Conservation (phyloP, 305 asterid species). For the Fraxinus sp. region DNA sequence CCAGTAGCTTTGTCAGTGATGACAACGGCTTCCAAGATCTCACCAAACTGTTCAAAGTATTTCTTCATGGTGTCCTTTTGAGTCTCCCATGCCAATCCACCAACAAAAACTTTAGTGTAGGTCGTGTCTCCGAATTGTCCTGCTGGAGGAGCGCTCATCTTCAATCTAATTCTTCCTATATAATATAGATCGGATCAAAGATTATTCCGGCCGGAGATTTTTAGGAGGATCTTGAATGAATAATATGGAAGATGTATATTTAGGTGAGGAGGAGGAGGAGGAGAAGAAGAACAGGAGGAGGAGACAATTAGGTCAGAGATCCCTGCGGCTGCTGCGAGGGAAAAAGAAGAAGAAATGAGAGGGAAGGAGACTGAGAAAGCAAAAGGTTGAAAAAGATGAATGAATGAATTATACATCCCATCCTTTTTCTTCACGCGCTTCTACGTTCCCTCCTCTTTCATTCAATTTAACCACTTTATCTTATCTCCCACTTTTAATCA, state of each 20-base stretch:
- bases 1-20: conserved; percentile 91
- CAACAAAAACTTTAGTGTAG: conserved; percentile 88
- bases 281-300: conserved; percentile 2
- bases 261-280: neutral
- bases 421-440: conserved; percentile 45
- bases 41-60: conserved; percentile 97
- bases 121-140: conserved; percentile 92
- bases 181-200: neutral
- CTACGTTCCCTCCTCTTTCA: too few species aligned
- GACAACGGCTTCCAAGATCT: conserved; percentile 93
- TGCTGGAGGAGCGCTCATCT: conserved; percentile 23
- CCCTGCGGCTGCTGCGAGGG: conserved; percentile 26
- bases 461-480: too few species aligned
- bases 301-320: conserved; percentile 60
- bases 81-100: conserved; percentile 99
- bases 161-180: neutral
- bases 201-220: neutral
- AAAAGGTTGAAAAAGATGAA: conserved; percentile 19
- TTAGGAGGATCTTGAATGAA: neutral
- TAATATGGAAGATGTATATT: neutral
- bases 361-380: conserved; percentile 15
- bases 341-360: conserved; percentile 2
- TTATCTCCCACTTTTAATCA: too few species aligned
- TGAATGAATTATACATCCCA: conserved; percentile 27
- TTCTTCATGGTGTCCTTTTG: conserved; percentile 95